Evolutionary conservation across 2,329 filamentous ascomycete species (phyloP).

Genomic region (Colletotrichum eleusines): DNA sequence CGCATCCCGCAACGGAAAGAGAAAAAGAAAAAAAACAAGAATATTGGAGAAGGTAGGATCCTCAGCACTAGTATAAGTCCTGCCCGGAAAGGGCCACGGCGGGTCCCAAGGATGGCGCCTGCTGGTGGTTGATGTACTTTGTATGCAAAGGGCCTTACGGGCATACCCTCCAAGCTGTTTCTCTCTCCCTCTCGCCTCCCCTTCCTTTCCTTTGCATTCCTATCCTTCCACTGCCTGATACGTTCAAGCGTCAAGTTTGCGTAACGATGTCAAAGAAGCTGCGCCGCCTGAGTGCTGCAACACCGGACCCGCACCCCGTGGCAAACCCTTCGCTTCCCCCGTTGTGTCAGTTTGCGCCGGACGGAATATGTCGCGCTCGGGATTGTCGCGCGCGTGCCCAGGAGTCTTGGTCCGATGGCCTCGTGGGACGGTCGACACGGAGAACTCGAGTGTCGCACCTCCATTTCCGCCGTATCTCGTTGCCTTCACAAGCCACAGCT

Average conservation of each 20-base stretch:
- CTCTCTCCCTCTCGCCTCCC: neutral
- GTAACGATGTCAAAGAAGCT: neutral
- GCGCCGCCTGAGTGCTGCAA: slow-evolving; percentile 1
- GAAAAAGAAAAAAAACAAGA: no score
- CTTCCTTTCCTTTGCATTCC: neutral
- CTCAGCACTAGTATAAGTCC: neutral
- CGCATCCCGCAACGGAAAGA: neutral
- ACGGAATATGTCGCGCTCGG: neutral
- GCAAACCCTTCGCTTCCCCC: no score
- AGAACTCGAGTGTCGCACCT: neutral
- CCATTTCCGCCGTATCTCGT: neutral
- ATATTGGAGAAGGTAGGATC: neutral
- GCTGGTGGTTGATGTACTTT: neutral
- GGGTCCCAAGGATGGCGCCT: neutral
- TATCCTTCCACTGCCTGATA: neutral
- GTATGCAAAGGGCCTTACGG: neutral
- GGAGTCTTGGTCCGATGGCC: neutral
- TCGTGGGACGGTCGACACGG: neutral
- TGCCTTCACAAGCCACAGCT: neutral
- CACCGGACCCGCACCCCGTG: neutral
- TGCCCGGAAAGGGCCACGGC: neutral
- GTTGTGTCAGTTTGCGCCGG: neutral
- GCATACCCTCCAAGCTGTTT: neutral
- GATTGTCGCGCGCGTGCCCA: no score
- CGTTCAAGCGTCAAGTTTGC: neutral